Percentiles rank a stretch among this genome's conserved stretches.
phyloP scores from a whole-genome alignment of 2,329 filamentous ascomycete genomes.

The Hymenotorrendiella dingleyae region DNA sequence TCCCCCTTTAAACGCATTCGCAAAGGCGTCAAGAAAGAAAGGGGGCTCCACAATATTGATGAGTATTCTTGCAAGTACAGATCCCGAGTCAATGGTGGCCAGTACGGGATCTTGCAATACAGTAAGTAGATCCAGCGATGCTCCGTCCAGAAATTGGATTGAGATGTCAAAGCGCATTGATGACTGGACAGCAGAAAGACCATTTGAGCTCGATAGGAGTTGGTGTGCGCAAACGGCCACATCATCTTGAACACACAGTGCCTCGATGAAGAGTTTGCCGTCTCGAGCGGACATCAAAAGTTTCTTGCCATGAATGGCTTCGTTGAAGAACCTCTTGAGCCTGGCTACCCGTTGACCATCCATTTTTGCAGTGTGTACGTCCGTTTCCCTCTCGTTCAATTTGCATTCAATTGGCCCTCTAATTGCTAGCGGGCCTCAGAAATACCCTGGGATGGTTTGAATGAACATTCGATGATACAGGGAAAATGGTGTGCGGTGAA shows the following conservation, averaged over 20 bases:
- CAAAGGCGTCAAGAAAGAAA: constrained; percentile 40
- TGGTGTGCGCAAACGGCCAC: constrained; percentile 36
- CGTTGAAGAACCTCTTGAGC: constrained; percentile 35
- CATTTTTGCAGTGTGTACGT: background rate
- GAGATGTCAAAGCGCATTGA: constrained; percentile 40
- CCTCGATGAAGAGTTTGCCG: constrained; percentile 42
- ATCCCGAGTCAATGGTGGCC: constrained; percentile 19
- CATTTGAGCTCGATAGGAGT: constrained; percentile 33
- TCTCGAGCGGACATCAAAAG: constrained; percentile 34
- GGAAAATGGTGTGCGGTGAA: too few relatives aligned
- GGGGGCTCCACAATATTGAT: constrained; percentile 43
- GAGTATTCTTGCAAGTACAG: constrained; percentile 39
- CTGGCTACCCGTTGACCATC: constrained; percentile 16
- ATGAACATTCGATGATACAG: too few relatives aligned
- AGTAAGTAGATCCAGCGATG: constrained; percentile 28
- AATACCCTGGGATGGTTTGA: too few relatives aligned
- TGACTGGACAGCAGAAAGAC: constrained; percentile 33
- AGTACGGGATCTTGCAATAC: constrained; percentile 30
- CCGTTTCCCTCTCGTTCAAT: too few relatives aligned
- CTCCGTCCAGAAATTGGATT: constrained; percentile 38
- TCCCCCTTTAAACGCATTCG: constrained; percentile 23
- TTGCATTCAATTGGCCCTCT: too few relatives aligned
- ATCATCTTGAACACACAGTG: constrained; percentile 38
- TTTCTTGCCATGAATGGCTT: constrained; percentile 35
- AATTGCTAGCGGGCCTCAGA: too few relatives aligned